Conservation (phyloP, 345 rosid species). For the Rhodamnia rubescens region DNA sequence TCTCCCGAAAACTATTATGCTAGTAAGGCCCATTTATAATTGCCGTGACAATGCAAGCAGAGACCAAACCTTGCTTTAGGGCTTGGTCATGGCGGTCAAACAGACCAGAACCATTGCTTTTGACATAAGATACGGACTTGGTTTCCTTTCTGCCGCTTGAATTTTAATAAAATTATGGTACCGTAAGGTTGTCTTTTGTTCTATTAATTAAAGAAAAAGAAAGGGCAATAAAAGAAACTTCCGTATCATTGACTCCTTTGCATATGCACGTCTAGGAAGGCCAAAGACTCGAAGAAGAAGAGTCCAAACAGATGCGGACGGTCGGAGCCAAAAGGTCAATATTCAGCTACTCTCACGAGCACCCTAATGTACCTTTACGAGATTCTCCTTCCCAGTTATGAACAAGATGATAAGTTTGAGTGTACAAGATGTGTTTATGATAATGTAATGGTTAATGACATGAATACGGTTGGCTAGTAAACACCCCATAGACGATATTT, state of each 20-base stretch:
- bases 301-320: neutral
- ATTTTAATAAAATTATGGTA: neutral
- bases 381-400: neutral
- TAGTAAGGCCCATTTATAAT: neutral
- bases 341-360: neutral
- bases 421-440: neutral
- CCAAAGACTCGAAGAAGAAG: neutral
- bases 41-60: neutral
- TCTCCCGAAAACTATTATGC: too few relatives aligned
- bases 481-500: neutral
- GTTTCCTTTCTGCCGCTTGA: neutral
- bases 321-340: neutral
- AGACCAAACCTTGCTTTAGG: neutral
- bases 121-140: neutral
- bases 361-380: neutral
- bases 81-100: neutral
- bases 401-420: neutral
- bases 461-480: neutral
- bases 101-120: neutral
- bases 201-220: neutral
- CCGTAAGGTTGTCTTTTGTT: neutral
- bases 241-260: neutral
- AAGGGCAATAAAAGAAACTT: neutral
- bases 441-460: neutral
- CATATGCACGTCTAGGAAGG: neutral